Percentiles rank a stretch among this genome's conserved stretches.
Evolutionary conservation across 164 flowering plant species (phyloP).

Genomic region (Saururus chinensis): DNA sequence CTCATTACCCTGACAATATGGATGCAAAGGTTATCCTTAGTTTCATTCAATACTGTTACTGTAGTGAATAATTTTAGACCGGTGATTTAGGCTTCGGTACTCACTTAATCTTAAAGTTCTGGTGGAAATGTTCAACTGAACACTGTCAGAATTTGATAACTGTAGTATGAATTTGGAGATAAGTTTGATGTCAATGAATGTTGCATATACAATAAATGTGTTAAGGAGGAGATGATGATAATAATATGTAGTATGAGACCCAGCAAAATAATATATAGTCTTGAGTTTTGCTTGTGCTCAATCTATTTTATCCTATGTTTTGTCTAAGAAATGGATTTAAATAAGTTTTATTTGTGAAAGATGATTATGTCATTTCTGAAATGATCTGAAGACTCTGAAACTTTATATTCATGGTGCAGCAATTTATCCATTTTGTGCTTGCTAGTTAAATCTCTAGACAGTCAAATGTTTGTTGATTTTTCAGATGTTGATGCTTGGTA

Average conservation of each 20-base stretch:
- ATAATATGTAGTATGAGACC: neutral
- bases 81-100: too few relatives aligned
- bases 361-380: neutral
- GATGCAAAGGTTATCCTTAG: constrained; percentile 58
- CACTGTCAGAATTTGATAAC: too few relatives aligned
- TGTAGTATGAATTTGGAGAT: too few relatives aligned
- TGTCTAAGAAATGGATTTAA: neutral
- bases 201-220: neutral
- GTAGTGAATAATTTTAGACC: neutral
- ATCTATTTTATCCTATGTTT: neutral
- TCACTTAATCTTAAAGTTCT: too few relatives aligned
- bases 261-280: neutral
- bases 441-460: neutral
- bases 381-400: neutral
- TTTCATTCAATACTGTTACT: neutral
- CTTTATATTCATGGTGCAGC: neutral
- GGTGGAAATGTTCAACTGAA: too few relatives aligned
- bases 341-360: too few relatives aligned
- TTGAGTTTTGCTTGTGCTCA: neutral
- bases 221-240: neutral
- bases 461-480: constrained; percentile 4
- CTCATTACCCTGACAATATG: constrained; percentile 61
- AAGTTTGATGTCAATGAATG: neutral
- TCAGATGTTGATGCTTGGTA: constrained; percentile 74
- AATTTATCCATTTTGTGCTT: neutral